Base-by-base conservation (phyloP, 306 rosid genomes). In the Pachyrhizus erosus region DNA sequence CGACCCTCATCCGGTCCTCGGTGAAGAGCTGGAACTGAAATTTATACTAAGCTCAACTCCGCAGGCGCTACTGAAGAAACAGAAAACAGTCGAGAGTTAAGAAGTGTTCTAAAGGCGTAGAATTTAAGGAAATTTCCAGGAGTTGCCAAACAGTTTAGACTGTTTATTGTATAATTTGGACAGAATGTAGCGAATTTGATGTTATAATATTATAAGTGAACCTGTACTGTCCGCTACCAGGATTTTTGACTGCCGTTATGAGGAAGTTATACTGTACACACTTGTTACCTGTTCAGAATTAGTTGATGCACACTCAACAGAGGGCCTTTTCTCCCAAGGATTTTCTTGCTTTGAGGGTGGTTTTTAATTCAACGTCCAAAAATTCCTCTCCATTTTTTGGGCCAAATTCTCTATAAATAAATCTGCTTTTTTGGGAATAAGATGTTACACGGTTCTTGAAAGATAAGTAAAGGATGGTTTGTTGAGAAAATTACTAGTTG, bases 1-100 rank as follows among this genome's bases (percentile, higher is more conserved):
- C 93, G 99, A n/a, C 84, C 92, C 40, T 86, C 93, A 1, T 81
- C 87, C 21, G 89, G 83, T 80, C 55, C 82, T 72, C 81, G 88
- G 66, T 95, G 91, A 93, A 58, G 55, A 49, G 18, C 77, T 48
- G 78, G 77, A 70, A 20, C 66, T 75, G 34, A 72, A 43, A 33
- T 60, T 62, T 62, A 64, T 45, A 39, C 82, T 0, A 55, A 55
- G 62, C 65, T 34, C 43, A 79, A 83, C 65, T 73, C 54, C 42
- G 80, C 34, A 70, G 49, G 82, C 8, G 24, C 80, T n/a, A 33
- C 45, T n/a, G 71, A 75, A 71, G 82, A 21, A 14, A 34, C 5
- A 40, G 76, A 73, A 52, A 40, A 66, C 40, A 64, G 7, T 17
- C 21, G 68, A 67, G 64, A 54, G 18, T 62, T 77, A 39, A 24